These are phyloP conservation scores for Diaporthe sp. DNA, from an alignment of 2,329 filamentous ascomycete genomes.

Conservation along the genomic window DNA sequence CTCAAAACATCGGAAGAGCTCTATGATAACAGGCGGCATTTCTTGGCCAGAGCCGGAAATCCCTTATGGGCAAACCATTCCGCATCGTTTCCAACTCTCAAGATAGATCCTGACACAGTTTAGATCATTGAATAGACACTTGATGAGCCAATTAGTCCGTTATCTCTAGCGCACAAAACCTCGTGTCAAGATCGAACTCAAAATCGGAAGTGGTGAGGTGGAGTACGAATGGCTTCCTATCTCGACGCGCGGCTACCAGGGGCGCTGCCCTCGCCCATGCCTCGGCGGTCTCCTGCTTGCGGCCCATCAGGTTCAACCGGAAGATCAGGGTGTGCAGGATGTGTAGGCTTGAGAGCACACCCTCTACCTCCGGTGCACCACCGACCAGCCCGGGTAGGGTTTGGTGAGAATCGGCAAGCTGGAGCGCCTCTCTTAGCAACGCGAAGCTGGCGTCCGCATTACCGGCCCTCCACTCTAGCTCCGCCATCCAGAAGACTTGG, in stretches of 20 bases:
- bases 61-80: too few relatives aligned
- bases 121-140: neutral
- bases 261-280: neutral
- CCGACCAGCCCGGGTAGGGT: neutral
- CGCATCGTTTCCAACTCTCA: neutral
- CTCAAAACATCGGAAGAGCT: too few relatives aligned
- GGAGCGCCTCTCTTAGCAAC: neutral
- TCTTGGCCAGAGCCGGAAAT: too few relatives aligned
- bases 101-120: neutral
- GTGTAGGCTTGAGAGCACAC: neutral
- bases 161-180: neutral
- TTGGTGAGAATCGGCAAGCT: neutral
- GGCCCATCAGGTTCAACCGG: neutral
- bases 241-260: neutral
- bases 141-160: neutral
- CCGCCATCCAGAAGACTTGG: slow-evolving; percentile 31
- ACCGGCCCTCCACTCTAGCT: slow-evolving; percentile 34
- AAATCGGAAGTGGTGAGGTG: slow-evolving; percentile 12
- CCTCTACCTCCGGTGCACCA: neutral
- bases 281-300: neutral
- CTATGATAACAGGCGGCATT: neutral
- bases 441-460: neutral
- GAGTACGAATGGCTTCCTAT: neutral
- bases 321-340: slow-evolving; percentile 7
- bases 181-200: neutral